Conservation (phyloP, 164 flowering plant genomes). For the Cinnamomum micranthum region DNA sequence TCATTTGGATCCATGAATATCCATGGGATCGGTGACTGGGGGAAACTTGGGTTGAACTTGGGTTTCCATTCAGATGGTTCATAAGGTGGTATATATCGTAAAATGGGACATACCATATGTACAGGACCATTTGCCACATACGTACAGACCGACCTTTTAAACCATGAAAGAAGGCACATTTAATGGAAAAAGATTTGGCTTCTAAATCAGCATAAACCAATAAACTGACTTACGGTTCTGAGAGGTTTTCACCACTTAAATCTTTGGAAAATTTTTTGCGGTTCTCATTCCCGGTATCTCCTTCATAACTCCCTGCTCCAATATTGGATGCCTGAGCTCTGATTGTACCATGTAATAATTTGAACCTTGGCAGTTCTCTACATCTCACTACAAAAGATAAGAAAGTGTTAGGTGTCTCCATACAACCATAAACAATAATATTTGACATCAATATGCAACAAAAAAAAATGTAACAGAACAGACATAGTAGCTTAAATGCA, state of each 20-base stretch:
- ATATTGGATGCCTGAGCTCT: slow-evolving; percentile 63
- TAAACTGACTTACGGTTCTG: slow-evolving; percentile 49
- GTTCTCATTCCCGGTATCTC: slow-evolving; percentile 34
- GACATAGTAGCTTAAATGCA: neutral
- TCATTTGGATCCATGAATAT: too few species aligned
- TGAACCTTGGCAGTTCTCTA: slow-evolving; percentile 29
- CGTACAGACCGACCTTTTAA: neutral
- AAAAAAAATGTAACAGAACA: neutral
- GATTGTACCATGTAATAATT: slow-evolving; percentile 17
- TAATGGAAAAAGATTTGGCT: neutral
- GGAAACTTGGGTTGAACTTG: too few species aligned
- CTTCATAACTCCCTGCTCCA: slow-evolving; percentile 71
- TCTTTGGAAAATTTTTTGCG: slow-evolving; percentile 18
- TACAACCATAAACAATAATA: neutral
- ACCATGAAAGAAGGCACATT: neutral
- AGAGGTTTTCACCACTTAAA: slow-evolving; percentile 29
- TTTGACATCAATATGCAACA: neutral
- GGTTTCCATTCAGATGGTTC: too few species aligned
- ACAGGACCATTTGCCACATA: neutral
- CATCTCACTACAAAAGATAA: slow-evolving; percentile 36
- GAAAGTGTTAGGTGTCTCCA: neutral
- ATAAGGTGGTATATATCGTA: too few species aligned
- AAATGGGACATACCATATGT: too few species aligned
- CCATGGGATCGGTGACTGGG: too few species aligned
- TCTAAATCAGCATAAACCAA: neutral